These are phyloP conservation scores for Fraxinus baroniana DNA, from an alignment of 305 asterid species.

Conservation along the genomic window DNA sequence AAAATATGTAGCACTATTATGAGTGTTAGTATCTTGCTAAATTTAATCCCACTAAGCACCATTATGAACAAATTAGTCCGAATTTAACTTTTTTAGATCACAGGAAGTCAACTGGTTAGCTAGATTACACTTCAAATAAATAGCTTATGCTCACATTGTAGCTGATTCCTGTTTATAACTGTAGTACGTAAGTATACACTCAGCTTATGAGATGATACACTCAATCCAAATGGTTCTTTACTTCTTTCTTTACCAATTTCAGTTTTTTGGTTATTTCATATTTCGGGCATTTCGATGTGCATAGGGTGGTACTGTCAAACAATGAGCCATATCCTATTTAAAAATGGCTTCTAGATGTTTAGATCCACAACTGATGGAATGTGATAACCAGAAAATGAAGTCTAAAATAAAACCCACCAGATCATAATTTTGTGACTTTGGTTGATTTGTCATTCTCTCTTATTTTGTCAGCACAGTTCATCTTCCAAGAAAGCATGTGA, in stretches of 20 bases:
- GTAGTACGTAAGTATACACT: background rate
- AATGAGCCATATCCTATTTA: background rate
- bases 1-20: background rate
- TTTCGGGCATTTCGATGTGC: background rate
- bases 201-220: background rate
- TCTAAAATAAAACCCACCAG: background rate
- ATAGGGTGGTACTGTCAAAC: background rate
- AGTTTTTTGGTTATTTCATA: background rate
- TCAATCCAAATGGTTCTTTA: background rate
- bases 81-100: background rate
- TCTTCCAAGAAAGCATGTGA: background rate
- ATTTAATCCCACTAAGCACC: background rate
- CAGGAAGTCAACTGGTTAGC: background rate
- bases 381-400: background rate
- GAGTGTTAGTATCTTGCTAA: background rate
- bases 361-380: background rate
- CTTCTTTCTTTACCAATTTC: background rate
- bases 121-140: background rate
- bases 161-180: background rate
- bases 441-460: background rate
- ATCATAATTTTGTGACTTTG: background rate
- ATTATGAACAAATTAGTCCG: background rate
- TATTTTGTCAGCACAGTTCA: background rate
- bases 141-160: background rate
- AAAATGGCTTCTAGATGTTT: background rate